These are phyloP conservation scores for Zygosaccharomyces pseudobailii DNA, from an alignment of 1,139 yeast species.

Conservation along the genomic window DNA sequence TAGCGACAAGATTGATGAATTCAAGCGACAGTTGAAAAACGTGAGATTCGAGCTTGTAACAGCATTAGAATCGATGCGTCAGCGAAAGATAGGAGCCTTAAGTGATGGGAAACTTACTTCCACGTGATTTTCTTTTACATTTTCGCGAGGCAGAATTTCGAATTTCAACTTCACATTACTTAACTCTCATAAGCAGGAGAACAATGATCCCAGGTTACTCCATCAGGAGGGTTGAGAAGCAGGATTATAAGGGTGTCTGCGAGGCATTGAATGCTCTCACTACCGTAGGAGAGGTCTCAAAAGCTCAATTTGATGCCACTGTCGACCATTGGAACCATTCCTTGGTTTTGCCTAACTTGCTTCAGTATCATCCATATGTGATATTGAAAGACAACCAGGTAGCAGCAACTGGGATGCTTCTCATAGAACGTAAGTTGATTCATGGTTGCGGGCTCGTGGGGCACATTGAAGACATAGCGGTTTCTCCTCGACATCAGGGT, in stretches of 20 bases:
- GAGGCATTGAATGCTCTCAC: constrained; percentile 54
- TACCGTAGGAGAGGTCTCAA: constrained; percentile 55
- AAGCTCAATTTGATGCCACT: constrained; percentile 41
- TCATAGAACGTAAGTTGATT: constrained; percentile 60
- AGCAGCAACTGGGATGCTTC: constrained; percentile 46
- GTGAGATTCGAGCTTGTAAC: constrained; percentile 6
- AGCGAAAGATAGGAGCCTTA: constrained; percentile 1
- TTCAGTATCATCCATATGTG: constrained; percentile 56
- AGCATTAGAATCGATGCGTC: constrained; percentile 9
- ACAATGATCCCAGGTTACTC: constrained; percentile 36
- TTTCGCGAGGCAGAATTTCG: background rate
- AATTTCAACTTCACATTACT: background rate
- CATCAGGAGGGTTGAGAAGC: constrained; percentile 43
- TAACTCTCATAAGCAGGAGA: background rate
- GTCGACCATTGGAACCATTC: constrained; percentile 46
- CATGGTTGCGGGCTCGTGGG: constrained; percentile 85
- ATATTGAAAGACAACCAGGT: constrained; percentile 42
- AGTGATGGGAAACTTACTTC: background rate
- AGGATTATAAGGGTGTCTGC: constrained; percentile 49
- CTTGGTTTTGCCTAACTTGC: constrained; percentile 22
- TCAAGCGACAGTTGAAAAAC: constrained; percentile 4
- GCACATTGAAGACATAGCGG: constrained; percentile 94
- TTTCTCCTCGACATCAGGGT: constrained; percentile 72
- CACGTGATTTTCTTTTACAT: constrained; percentile 1
- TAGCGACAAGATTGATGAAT: constrained; percentile 1